Percentiles rank a stretch among this genome's conserved stretches.
Evolutionary conservation across 805 yeast genomes (phyloP).

Genomic region (Candida cerambycidarum): DNA sequence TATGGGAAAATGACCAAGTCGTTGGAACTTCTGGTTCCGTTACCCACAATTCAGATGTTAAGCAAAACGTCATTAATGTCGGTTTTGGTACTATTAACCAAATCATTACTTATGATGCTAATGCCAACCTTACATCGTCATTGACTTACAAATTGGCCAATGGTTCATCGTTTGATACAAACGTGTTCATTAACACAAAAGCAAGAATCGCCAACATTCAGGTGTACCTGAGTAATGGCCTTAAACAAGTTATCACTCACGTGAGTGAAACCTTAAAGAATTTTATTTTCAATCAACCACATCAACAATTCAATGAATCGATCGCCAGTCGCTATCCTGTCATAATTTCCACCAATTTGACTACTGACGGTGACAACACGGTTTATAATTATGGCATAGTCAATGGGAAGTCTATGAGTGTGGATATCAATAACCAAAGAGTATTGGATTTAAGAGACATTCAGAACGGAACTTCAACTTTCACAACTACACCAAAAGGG

Average conservation of each 20-base stretch:
- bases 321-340: slow-evolving; percentile 31
- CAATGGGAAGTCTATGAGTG: slow-evolving; percentile 1
- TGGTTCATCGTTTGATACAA: slow-evolving; percentile 33
- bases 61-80: slow-evolving; percentile 12
- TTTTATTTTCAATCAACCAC: not conserved
- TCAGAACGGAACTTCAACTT: slow-evolving; percentile 34
- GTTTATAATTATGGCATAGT: slow-evolving; percentile 5
- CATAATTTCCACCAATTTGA: slow-evolving; percentile 11
- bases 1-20: slow-evolving; percentile 51
- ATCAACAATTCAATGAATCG: slow-evolving; percentile 5
- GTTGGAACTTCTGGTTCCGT: slow-evolving; percentile 40
- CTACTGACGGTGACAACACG: not conserved
- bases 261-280: slow-evolving; percentile 14
- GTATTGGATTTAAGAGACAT: not conserved
- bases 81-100: slow-evolving; percentile 22
- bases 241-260: slow-evolving; percentile 33
- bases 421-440: not conserved
- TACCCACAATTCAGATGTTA: slow-evolving; percentile 12
- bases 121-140: slow-evolving; percentile 31
- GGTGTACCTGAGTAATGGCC: slow-evolving; percentile 38
- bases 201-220: slow-evolving; percentile 41
- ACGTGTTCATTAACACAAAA: slow-evolving; percentile 26
- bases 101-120: slow-evolving; percentile 34
- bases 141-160: slow-evolving; percentile 37
- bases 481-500: slow-evolving; percentile 23